These are phyloP conservation scores for Yarrowia sp. DNA, from an alignment of 805 yeast genomes.

Conservation along the genomic window DNA sequence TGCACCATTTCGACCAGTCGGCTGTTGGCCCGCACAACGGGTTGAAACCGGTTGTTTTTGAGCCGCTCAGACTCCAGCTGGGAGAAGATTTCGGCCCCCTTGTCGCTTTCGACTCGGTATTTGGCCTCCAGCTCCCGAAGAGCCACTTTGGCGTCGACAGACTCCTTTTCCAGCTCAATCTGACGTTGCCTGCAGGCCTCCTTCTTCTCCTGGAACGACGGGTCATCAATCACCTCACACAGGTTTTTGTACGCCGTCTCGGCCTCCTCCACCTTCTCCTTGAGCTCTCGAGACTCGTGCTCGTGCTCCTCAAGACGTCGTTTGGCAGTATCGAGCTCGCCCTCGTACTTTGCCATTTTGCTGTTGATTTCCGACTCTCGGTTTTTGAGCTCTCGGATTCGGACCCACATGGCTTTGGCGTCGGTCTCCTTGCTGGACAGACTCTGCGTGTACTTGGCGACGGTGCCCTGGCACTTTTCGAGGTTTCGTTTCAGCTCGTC, in stretches of 20 bases:
- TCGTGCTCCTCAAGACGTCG: not conserved
- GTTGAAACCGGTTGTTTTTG: not conserved
- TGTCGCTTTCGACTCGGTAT: not conserved
- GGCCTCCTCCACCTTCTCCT: not conserved
- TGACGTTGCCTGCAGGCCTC: no score
- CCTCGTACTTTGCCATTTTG: not conserved
- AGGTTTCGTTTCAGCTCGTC: not conserved
- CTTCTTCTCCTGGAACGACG: not conserved
- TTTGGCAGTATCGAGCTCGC: not conserved
- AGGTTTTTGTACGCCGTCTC: not conserved
- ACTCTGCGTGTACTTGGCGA: no score
- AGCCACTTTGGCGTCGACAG: not conserved
- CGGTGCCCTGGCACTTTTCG: not conserved
- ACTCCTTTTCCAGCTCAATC: not conserved
- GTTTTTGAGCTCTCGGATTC: not conserved
- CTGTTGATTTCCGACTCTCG: not conserved
- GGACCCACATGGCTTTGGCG: not conserved
- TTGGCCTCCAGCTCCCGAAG: not conserved
- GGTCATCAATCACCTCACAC: not conserved
- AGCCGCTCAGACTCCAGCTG: not conserved
- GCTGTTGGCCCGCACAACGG: not conserved
- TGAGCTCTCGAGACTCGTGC: no score
- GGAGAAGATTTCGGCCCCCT: not conserved
- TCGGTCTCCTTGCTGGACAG: not conserved
- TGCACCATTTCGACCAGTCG: constrained; percentile 28